Evolutionary conservation across 2,329 filamentous ascomycete species (phyloP).

Genomic region (Scedosporium apiospermum): DNA sequence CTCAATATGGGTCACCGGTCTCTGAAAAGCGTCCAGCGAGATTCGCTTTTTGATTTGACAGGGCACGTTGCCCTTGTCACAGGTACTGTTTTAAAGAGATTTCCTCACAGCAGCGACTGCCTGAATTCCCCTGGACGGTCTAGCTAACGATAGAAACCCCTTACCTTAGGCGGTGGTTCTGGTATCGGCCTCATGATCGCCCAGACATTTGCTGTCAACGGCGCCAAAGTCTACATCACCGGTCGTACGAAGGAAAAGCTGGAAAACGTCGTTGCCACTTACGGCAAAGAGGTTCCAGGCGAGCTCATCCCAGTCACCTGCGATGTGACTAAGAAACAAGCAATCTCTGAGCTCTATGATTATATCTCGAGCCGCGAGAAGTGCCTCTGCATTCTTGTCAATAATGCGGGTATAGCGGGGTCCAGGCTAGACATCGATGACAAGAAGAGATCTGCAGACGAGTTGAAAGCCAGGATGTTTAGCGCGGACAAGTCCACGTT

Average conservation of each 20-base stretch:
- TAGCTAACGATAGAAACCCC: not conserved
- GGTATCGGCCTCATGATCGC: slow-evolving; percentile 62
- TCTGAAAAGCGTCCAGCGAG: slow-evolving; percentile 9
- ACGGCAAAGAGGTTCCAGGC: slow-evolving; percentile 41
- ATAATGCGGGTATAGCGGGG: slow-evolving; percentile 59
- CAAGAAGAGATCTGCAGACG: slow-evolving; percentile 30
- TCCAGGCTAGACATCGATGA: slow-evolving; percentile 37
- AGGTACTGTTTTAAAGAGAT: slow-evolving; percentile 17
- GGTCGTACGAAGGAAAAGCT: slow-evolving; percentile 55
- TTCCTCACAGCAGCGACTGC: not conserved
- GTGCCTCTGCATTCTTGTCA: slow-evolving; percentile 56
- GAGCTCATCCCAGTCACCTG: slow-evolving; percentile 50
- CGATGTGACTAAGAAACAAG: slow-evolving; percentile 54
- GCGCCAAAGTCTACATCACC: slow-evolving; percentile 61
- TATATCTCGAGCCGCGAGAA: slow-evolving; percentile 45
- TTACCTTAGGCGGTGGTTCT: slow-evolving; percentile 36
- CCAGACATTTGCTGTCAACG: slow-evolving; percentile 57
- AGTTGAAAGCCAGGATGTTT: slow-evolving; percentile 56
- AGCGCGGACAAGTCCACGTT: slow-evolving; percentile 47
- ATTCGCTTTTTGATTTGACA: slow-evolving; percentile 30
- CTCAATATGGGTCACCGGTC: no score
- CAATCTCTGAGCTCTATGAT: slow-evolving; percentile 45
- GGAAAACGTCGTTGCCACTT: slow-evolving; percentile 48
- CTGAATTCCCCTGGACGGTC: no score
- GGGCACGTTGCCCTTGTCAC: slow-evolving; percentile 36